Conservation (phyloP, 768 basidiomycete genomes). For the Rhodotorula diobovata region DNA sequence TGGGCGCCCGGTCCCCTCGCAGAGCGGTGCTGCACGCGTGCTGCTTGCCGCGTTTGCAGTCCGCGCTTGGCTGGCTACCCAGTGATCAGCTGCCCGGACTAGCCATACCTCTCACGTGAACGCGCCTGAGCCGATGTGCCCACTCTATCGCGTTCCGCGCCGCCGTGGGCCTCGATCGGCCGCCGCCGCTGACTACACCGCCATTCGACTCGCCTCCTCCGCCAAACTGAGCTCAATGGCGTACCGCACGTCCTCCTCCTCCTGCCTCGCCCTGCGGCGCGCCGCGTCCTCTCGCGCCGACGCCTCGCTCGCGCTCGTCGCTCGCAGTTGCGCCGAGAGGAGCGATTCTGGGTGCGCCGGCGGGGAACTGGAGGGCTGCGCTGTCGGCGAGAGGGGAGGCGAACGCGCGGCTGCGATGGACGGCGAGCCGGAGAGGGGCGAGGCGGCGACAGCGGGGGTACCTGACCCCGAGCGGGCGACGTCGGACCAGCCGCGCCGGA, state of each 20-base stretch:
- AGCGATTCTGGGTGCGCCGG: slow-evolving; percentile 9
- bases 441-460: background rate
- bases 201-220: slow-evolving; percentile 15
- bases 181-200: too few relatives aligned
- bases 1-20: too few relatives aligned
- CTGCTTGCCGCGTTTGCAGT: too few relatives aligned
- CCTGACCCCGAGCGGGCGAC: slow-evolving; percentile 2
- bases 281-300: slow-evolving; percentile 1
- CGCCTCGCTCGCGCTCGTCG: background rate
- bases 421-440: background rate
- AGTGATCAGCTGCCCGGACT: too few relatives aligned
- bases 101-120: too few relatives aligned
- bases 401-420: background rate
- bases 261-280: slow-evolving; percentile 1
- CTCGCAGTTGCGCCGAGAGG: slow-evolving; percentile 13
- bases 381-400: background rate
- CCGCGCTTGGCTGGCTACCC: too few relatives aligned
- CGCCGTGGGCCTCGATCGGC: too few relatives aligned
- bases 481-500: slow-evolving; percentile 11
- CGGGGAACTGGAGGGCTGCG: slow-evolving; percentile 6
- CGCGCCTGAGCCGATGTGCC: too few relatives aligned
- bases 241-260: slow-evolving; percentile 30
- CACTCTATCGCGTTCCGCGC: too few relatives aligned
- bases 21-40: too few relatives aligned
- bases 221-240: slow-evolving; percentile 27